A percentile compares a stretch with the other conserved stretches of the same genome.
phyloP scores from a whole-genome alignment of 148 eudicot species.

The Suaeda aralocaspica region DNA sequence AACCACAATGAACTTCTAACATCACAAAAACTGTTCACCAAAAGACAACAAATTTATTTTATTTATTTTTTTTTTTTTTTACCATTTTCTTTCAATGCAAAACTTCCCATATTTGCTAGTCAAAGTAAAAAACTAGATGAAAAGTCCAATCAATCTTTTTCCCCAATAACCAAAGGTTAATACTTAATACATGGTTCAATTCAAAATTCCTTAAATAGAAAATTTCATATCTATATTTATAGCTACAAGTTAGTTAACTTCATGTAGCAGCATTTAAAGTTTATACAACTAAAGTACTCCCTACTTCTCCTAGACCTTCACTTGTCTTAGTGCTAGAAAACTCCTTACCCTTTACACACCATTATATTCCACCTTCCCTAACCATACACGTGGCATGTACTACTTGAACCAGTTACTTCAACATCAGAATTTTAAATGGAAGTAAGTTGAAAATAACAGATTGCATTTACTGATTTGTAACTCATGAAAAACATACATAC shows the following conservation, averaged over 20 bases:
- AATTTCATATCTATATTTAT: neutral
- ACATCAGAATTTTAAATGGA: slow-evolving; percentile 22
- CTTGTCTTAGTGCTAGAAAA: neutral
- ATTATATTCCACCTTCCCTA: slow-evolving; percentile 16
- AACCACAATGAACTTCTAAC: neutral
- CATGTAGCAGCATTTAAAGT: slow-evolving; percentile 5
- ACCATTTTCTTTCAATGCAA: neutral
- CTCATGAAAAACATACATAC: slow-evolving; percentile 1
- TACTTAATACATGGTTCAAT: neutral
- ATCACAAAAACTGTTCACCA: slow-evolving; percentile 3
- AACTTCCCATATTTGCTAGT: neutral
- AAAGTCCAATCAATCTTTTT: slow-evolving; percentile 13
- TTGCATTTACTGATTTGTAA: slow-evolving; percentile 21
- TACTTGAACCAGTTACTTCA: slow-evolving; percentile 19
- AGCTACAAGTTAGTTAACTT: slow-evolving; percentile 10
- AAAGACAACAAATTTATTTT: slow-evolving; percentile 1
- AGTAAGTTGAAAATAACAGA: slow-evolving; percentile 26
- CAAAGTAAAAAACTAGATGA: neutral
- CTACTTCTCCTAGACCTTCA: neutral
- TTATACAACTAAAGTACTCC: slow-evolving; percentile 8
- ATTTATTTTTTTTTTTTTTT: too few relatives aligned
- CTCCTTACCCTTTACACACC: neutral
- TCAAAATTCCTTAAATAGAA: neutral
- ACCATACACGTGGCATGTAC: slow-evolving; percentile 30
- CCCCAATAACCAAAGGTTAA: neutral